phyloP scores from a whole-genome alignment of 768 basidiomycete genomes.

The Chiua virens region DNA sequence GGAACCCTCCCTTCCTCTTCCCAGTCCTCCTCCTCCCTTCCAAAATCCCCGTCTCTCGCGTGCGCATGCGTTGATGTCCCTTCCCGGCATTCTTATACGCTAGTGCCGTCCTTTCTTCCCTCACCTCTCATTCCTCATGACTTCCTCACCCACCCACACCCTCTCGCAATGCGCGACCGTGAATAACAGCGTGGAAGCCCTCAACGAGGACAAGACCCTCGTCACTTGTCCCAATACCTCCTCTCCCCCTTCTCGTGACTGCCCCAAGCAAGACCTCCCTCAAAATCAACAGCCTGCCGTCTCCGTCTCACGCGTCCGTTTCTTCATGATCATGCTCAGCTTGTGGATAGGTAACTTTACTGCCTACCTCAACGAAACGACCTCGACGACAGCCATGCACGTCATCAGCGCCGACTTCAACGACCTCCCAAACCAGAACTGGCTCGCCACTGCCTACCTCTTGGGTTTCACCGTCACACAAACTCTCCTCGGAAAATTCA shows the following conservation, averaged over 20 bases:
- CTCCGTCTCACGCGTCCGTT: constrained; percentile 25
- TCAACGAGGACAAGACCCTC: constrained; percentile 25
- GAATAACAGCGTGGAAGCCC: constrained; percentile 27
- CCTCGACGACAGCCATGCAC: constrained; percentile 36
- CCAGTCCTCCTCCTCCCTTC: background rate
- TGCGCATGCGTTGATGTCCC: constrained; percentile 18
- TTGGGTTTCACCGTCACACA: constrained; percentile 38
- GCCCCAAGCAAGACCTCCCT: background rate
- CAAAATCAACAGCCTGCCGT: constrained; percentile 26
- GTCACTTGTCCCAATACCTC: background rate
- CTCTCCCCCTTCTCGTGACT: background rate
- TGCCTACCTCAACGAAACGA: constrained; percentile 37
- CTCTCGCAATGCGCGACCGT: constrained; percentile 33
- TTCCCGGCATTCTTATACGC: constrained; percentile 16
- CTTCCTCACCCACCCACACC: constrained; percentile 26
- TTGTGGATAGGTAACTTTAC: constrained; percentile 37
- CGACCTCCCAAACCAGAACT: constrained; percentile 33
- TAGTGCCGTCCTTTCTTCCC: background rate
- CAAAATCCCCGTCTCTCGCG: constrained; percentile 12
- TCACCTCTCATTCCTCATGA: constrained; percentile 23
- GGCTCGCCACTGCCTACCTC: constrained; percentile 36
- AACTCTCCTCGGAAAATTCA: constrained; percentile 34
- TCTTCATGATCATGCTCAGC: constrained; percentile 36
- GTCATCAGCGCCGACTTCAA: constrained; percentile 31
- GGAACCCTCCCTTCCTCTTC: background rate